Base-by-base conservation (phyloP, 129 eudicot genomes). In the Erigeron canadensis region DNA sequence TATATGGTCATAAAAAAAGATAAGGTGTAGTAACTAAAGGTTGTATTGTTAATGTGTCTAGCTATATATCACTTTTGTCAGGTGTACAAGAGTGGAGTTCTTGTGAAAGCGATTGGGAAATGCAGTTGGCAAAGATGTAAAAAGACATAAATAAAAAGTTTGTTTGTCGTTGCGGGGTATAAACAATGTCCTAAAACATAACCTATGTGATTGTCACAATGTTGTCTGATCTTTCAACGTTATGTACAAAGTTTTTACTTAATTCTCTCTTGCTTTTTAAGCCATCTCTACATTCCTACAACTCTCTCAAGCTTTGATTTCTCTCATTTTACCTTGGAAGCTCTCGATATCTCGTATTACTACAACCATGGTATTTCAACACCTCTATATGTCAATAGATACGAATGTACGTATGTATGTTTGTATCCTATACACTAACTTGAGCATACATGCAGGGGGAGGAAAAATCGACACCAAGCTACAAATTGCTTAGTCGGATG, bases 101-200 rank as follows among this genome's bases (percentile, higher is more conserved):
- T 61, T 75, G 79, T 66, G 74, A 75, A 44, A 66, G 58, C 7
- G 74, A 75, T 44, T 45, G 38, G 70, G 63, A 47, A 77, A 77
- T 77, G 76, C 81, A 70, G 81, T 77, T 70, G 81, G 76, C 81
- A 77, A 70, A 11, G 58, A 62, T 40, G 53, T 43, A 67, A 69
- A 48, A 68, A 18, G 69, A 77, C 71, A 70, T 61, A 48, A 69
- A 67, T 38, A 46, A 42, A 40, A 59, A 43, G 6, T 8, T 41
- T 55, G 41, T 60, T 43, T 77, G 71, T 51, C 47, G 81, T 69
- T 69, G 70, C 64, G 71, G 37, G 81, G 76, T 70, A 70, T 65
- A 77, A 77, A 77, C 81, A 70, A 77, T 77, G 76, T 39, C 67
- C 65, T 50, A 57, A 48, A 48, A 77, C 71, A 61, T 69, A 37